phyloP scores from a whole-genome alignment of 192 early-diverging fungal species.

The Mortierella claussenii region DNA sequence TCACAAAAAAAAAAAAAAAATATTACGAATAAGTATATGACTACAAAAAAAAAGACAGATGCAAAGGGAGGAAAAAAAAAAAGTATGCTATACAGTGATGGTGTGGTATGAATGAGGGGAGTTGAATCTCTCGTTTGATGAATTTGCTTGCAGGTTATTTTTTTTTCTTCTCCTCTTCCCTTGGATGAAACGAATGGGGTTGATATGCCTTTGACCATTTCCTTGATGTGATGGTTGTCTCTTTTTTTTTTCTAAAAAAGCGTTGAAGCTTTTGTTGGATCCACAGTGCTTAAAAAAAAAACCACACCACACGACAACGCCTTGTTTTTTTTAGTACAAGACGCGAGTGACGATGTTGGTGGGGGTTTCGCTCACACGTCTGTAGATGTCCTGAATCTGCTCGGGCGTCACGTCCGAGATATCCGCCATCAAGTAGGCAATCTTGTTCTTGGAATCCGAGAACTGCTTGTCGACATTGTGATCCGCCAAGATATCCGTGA shows the following conservation, averaged over 20 bases:
- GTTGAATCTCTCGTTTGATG: conserved; percentile 18
- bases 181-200: too few species aligned
- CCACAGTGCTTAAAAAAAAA: background rate
- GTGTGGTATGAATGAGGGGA: conserved; percentile 4
- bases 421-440: conserved; percentile 98
- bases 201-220: too few species aligned
- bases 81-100: conserved; percentile 8
- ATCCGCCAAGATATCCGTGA: conserved; percentile 95
- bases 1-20: too few species aligned
- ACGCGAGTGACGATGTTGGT: conserved; percentile 85
- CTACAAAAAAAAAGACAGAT: conserved; percentile 4
- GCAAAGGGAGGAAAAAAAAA: conserved; percentile 1
- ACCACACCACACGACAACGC: background rate
- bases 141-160: background rate
- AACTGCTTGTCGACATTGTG: conserved; percentile 99
- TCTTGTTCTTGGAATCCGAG: conserved; percentile 92
- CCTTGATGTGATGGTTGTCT: too few species aligned
- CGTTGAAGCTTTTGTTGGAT: conserved; percentile 9
- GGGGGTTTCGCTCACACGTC: conserved; percentile 66
- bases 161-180: background rate
- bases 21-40: too few species aligned
- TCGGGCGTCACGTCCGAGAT: conserved; percentile 80
- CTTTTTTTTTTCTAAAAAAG: too few species aligned
- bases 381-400: conserved; percentile 76
- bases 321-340: conserved; percentile 65